A percentile compares a stretch with the other conserved stretches of the same genome.
These are phyloP conservation scores for Puccinia coronata DNA, from an alignment of 1,284 basidiomycete species.

Conservation along the genomic window DNA sequence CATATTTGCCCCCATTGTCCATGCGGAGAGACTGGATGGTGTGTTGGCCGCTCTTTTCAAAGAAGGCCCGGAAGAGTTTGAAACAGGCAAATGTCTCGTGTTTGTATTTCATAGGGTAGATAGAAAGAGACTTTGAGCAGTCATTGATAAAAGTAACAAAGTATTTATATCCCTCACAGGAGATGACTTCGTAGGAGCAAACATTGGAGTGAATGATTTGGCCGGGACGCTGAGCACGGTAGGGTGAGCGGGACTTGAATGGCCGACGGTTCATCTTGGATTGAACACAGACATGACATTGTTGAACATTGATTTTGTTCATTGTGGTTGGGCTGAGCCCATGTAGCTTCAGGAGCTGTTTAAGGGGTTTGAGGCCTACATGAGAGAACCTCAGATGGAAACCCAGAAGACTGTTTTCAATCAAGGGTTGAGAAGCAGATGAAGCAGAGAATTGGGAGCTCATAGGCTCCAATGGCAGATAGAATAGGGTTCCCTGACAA, in stretches of 20 bases:
- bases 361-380: constrained; percentile 6
- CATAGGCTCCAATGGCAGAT: constrained; percentile 6
- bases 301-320: constrained; percentile 18
- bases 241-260: neutral
- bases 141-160: no score
- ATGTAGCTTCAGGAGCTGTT: neutral
- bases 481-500: neutral
- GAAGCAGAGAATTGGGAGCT: neutral
- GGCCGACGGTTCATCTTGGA: neutral
- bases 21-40: no score
- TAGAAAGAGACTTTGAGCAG: no score
- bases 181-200: no score
- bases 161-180: neutral
- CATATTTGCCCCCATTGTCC: no score
- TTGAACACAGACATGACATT: neutral
- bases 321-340: neutral
- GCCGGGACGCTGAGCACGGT: neutral
- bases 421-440: neutral
- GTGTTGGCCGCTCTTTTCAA: no score
- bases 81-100: no score
- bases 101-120: constrained; percentile 28
- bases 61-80: no score
- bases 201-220: constrained; percentile 30
- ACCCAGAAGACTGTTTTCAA: neutral
- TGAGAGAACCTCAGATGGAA: neutral